Evolutionary conservation across 2,329 filamentous ascomycete genomes (phyloP).

Genomic region (Colletotrichum somersetense): DNA sequence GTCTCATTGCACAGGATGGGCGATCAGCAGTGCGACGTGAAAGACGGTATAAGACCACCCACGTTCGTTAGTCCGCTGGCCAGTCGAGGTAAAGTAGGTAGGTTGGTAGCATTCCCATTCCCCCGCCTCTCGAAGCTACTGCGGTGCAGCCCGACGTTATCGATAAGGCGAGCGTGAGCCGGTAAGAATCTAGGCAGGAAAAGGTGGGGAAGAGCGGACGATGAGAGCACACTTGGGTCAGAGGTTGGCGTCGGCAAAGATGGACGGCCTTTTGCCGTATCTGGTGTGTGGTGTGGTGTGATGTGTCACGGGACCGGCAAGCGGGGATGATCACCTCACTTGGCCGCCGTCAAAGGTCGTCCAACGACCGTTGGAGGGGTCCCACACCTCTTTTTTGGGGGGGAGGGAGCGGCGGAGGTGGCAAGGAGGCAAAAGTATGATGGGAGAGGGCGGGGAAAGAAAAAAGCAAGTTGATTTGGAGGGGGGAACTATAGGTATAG

Average conservation of each 20-base stretch:
- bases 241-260: background rate
- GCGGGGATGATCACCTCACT: conserved; percentile 21
- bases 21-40: conserved; percentile 26
- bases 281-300: background rate
- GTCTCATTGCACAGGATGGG: conserved; percentile 1
- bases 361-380: background rate
- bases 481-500: background rate
- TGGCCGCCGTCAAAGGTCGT: conserved; percentile 11
- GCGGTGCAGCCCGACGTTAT: conserved; percentile 6
- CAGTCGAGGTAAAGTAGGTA: background rate
- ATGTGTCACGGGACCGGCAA: conserved; percentile 5
- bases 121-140: background rate
- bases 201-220: background rate
- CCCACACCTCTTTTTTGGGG: background rate
- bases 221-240: background rate
- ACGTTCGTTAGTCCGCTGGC: background rate
- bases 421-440: background rate
- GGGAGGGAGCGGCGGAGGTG: background rate
- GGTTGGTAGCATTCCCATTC: background rate
- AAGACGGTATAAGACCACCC: background rate
- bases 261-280: background rate
- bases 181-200: conserved; percentile 11
- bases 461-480: background rate
- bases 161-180: conserved; percentile 19
- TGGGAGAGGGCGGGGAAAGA: background rate